A percentile compares a stretch with the other conserved stretches of the same genome.
Evolutionary conservation across 352 stramenopile species (phyloP).

Genomic region (Globisporangium acanthophoron): DNA sequence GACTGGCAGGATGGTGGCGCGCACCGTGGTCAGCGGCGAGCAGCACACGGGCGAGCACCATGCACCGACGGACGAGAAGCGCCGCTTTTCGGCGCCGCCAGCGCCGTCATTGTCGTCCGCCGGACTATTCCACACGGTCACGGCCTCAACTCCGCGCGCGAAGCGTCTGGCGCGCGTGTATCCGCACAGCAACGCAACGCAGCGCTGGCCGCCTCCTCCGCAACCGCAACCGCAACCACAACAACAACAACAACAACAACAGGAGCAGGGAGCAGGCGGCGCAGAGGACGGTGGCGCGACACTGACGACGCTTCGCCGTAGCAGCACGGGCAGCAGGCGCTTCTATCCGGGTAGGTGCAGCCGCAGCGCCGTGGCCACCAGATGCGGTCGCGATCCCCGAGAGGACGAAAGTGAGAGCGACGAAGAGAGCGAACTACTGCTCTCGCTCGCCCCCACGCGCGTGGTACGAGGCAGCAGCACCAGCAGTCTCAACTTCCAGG

Average conservation of each 20-base stretch:
- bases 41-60: slow-evolving; percentile 4
- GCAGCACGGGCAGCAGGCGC: slow-evolving; percentile 6
- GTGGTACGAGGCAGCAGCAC: slow-evolving; percentile 13
- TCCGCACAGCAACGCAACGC: slow-evolving; percentile 9
- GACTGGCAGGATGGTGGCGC: neutral
- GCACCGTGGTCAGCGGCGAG: neutral
- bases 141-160: slow-evolving; percentile 41
- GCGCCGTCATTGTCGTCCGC: neutral
- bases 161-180: slow-evolving; percentile 27
- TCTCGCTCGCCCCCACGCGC: slow-evolving; percentile 1
- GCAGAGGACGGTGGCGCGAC: neutral
- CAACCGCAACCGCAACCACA: neutral
- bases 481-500: neutral
- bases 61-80: neutral
- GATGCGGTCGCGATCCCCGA: neutral
- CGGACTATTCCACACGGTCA: slow-evolving; percentile 46
- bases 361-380: neutral
- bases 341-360: neutral
- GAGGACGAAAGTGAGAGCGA: slow-evolving; percentile 9
- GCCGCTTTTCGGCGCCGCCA: neutral
- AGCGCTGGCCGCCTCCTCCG: neutral
- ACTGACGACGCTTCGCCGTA: neutral
- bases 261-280: neutral
- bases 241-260: too few species aligned
- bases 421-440: slow-evolving; percentile 3